phyloP scores from a whole-genome alignment of 768 basidiomycete species.

The Rhodotorula diobovata region DNA sequence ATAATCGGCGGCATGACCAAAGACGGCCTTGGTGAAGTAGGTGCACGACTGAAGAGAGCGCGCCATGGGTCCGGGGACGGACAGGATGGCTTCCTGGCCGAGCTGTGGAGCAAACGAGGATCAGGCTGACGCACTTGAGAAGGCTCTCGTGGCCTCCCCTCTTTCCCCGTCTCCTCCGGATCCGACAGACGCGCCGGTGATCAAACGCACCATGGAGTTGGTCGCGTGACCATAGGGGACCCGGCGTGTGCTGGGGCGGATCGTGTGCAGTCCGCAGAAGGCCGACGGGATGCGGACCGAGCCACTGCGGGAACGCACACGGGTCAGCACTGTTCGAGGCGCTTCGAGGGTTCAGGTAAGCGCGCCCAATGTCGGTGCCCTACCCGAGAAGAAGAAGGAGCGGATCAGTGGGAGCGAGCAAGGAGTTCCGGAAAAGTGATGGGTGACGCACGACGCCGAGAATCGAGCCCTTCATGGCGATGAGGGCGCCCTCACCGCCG shows the following conservation, averaged over 20 bases:
- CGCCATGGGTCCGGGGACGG: constrained; percentile 14
- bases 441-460: constrained; percentile 33
- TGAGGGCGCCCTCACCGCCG: constrained; percentile 44
- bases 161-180: too few species aligned
- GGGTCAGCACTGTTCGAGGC: constrained; percentile 43
- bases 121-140: neutral
- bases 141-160: too few species aligned
- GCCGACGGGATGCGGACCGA: constrained; percentile 61
- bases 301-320: neutral
- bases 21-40: neutral
- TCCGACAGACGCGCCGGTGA: too few species aligned
- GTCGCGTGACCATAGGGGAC: constrained; percentile 29
- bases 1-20: constrained; percentile 59
- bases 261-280: constrained; percentile 59
- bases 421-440: too few species aligned
- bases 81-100: neutral
- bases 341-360: rapidly evolving
- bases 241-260: constrained; percentile 21
- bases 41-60: constrained; percentile 9
- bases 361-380: constrained; percentile 26
- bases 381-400: neutral
- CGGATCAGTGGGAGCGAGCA: neutral
- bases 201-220: constrained; percentile 56
- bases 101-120: neutral
- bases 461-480: constrained; percentile 40